Conservation (phyloP, 495 filamentous ascomycete genomes). For the Neurospora hispaniola region DNA sequence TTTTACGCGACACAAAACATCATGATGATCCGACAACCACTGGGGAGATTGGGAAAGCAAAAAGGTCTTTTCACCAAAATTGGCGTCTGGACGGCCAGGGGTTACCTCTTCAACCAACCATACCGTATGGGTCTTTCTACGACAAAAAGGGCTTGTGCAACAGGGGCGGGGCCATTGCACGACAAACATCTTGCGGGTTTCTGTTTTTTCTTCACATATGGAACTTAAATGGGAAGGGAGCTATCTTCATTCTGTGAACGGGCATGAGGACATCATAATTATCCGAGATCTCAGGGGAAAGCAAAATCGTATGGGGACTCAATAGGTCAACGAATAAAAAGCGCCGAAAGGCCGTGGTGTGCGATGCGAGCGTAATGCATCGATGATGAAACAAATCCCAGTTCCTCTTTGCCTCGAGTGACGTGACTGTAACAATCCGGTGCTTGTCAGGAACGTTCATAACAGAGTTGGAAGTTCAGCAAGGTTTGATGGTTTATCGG, state of each 20-base stretch:
- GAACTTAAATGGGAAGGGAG: neutral
- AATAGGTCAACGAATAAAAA: neutral
- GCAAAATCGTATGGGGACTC: neutral
- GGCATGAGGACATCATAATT: neutral
- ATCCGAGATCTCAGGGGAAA: neutral
- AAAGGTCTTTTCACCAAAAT: conserved; percentile 5
- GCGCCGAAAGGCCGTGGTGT: neutral
- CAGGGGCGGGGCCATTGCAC: neutral
- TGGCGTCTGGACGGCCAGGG: conserved; percentile 21
- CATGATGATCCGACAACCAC: conserved; percentile 15
- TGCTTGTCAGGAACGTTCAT: neutral
- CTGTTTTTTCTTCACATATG: neutral
- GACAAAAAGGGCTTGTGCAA: neutral
- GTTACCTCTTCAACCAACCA: conserved; percentile 6
- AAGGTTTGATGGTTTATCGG: neutral
- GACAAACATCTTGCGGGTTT: neutral
- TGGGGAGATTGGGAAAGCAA: conserved; percentile 23
- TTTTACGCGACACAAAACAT: conserved; percentile 9
- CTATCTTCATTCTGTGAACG: neutral
- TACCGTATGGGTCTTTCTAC: neutral
- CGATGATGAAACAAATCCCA: neutral
- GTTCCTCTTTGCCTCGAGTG: neutral
- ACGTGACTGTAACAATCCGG: neutral
- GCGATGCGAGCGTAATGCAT: conserved; percentile 1
- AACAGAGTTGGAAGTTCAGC: neutral